phyloP scores from a whole-genome alignment of 2,329 filamentous ascomycete species.

The Huntiella bhutanensis region DNA sequence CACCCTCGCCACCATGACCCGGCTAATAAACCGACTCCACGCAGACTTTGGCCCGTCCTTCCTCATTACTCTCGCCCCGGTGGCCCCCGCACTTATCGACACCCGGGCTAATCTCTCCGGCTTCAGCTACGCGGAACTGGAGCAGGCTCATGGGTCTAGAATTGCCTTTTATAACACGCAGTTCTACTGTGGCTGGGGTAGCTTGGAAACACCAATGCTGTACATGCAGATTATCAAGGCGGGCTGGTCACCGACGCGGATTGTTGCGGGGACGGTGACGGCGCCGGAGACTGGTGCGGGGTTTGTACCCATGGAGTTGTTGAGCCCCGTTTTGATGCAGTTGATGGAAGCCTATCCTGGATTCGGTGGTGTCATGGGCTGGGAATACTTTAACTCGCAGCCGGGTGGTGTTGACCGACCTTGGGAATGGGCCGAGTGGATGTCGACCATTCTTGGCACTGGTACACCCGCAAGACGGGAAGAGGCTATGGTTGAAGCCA shows the following conservation, averaged over 20 bases:
- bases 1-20: slow-evolving; percentile 44
- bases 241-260: slow-evolving; percentile 53
- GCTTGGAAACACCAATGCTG: slow-evolving; percentile 25
- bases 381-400: slow-evolving; percentile 81
- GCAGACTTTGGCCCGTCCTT: slow-evolving; percentile 51
- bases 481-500: slow-evolving; percentile 12
- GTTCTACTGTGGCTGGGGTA: slow-evolving; percentile 83
- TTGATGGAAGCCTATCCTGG: slow-evolving; percentile 34
- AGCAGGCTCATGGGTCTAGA: slow-evolving; percentile 42
- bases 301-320: slow-evolving; percentile 29
- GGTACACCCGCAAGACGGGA: slow-evolving; percentile 8
- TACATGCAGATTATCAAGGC: slow-evolving; percentile 33
- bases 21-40: slow-evolving; percentile 48
- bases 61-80: slow-evolving; percentile 64
- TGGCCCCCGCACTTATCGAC: slow-evolving; percentile 50
- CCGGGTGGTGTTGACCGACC: slow-evolving; percentile 44
- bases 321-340: slow-evolving; percentile 24
- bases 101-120: slow-evolving; percentile 48
- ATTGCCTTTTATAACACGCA: slow-evolving; percentile 82
- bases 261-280: slow-evolving; percentile 69
- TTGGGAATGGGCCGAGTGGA: slow-evolving; percentile 60
- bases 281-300: slow-evolving; percentile 52
- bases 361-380: slow-evolving; percentile 83
- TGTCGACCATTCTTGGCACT: slow-evolving; percentile 29
- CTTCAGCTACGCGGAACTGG: slow-evolving; percentile 61